phyloP scores from a whole-genome alignment of 495 filamentous ascomycete species.

The Alectoria sarmentosa region DNA sequence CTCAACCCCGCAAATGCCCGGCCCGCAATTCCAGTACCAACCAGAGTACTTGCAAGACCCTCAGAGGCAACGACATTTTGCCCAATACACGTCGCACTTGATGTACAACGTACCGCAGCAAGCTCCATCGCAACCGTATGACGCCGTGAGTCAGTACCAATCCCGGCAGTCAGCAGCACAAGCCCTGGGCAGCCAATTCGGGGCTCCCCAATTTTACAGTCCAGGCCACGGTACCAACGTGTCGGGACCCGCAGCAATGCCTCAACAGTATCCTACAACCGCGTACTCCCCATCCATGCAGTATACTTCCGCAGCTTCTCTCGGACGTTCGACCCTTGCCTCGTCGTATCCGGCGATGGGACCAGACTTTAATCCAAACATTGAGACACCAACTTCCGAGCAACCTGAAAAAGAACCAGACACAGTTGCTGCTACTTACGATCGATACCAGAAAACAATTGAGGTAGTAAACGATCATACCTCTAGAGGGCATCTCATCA shows the following conservation, averaged over 20 bases:
- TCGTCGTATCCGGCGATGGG: slow-evolving; percentile 49
- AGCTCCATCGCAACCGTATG: slow-evolving; percentile 63
- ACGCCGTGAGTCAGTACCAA: slow-evolving; percentile 70
- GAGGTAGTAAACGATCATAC: slow-evolving; percentile 70
- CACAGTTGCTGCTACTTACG: slow-evolving; percentile 46
- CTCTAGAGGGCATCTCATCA: slow-evolving; percentile 61
- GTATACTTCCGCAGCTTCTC: slow-evolving; percentile 50
- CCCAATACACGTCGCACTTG: slow-evolving; percentile 55
- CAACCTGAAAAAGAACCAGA: slow-evolving; percentile 24
- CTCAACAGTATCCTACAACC: slow-evolving; percentile 46
- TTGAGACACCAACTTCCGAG: slow-evolving; percentile 23
- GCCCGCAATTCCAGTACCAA: slow-evolving; percentile 41
- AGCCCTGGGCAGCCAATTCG: slow-evolving; percentile 63
- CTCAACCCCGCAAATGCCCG: slow-evolving; percentile 38
- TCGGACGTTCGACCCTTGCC: slow-evolving; percentile 42
- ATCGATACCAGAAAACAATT: slow-evolving; percentile 73
- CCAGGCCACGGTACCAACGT: slow-evolving; percentile 59
- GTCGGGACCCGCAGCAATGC: slow-evolving; percentile 46
- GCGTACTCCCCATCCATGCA: slow-evolving; percentile 44
- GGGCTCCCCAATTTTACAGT: slow-evolving; percentile 66
- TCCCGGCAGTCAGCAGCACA: slow-evolving; percentile 79
- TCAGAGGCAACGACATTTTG: slow-evolving; percentile 36
- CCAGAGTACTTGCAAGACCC: slow-evolving; percentile 33
- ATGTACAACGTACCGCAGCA: slow-evolving; percentile 76
- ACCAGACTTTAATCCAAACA: slow-evolving; percentile 40